Evolutionary conservation across 176 grass and related monocot genomes (phyloP), one percentile per base, ranked within the genome.

Genomic region (Dendrocalamus sinicus): DNA sequence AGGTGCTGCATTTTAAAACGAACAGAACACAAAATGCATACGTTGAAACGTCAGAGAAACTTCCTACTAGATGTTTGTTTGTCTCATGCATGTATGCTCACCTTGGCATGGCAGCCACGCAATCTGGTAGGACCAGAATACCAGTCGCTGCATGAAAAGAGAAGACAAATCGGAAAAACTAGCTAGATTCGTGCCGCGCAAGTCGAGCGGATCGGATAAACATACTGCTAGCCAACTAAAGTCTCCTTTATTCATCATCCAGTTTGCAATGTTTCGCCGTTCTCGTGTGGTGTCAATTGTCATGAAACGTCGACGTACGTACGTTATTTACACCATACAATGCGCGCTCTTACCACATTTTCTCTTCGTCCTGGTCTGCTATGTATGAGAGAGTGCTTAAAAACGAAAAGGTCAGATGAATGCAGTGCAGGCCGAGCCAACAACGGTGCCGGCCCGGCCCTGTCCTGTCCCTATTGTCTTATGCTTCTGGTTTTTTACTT

Each of bases 101-200:
- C 41, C 69, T 61, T 79, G 41, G 30, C 76, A 14, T 79, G 41
- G 30, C 76, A 14, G 70, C 8, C 77, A 81, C 40, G 52, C 9
- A 60, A 60, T 40, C 24, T 4, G 14, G 14, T 17, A 20, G 2
- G 57, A 58, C 62, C 13, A 63, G 1, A 35, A 32, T n/a, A 52
- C 6, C 63, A 45, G 58, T 75, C 24, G 16, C 7, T 39, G 40
- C 44, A 58, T 15, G 64, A 12, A 68, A 85, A 19, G 7, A 54
- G 6, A 26, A 68, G 63, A 26, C 41, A 70, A 70, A 44, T 24
- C 26, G 52, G 48, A 53, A 57, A 9, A n/a, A 26, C n/a, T 70
- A n/a, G 19, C 19, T 58, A 5, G 41, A 41, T 85, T 14, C 68
- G 76, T 89, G 69, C 40, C 40, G 69, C 41, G 48, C 82, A 89